These are phyloP conservation scores for Penicillium sclerotiorum DNA, from an alignment of 2,329 filamentous ascomycete species.

Conservation along the genomic window DNA sequence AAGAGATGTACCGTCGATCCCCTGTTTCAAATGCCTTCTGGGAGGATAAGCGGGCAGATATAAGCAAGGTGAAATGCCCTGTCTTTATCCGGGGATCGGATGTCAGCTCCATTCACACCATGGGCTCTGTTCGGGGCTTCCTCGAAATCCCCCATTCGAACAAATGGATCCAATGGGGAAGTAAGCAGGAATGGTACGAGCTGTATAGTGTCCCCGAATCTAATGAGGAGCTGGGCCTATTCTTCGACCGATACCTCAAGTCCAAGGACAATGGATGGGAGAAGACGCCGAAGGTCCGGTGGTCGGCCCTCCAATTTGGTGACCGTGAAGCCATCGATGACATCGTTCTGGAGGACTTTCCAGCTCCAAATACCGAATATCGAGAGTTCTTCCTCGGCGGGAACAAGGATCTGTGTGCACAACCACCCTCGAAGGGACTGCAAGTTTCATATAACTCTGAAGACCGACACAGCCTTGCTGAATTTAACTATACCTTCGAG, in stretches of 20 bases:
- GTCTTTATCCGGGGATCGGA: conserved; percentile 39
- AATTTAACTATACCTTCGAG: conserved; percentile 46
- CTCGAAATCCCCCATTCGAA: conserved; percentile 39
- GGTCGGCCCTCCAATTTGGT: conserved; percentile 45
- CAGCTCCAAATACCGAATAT: conserved; percentile 37
- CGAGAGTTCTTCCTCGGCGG: conserved; percentile 33
- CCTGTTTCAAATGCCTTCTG: conserved; percentile 36
- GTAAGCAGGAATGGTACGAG: conserved; percentile 51
- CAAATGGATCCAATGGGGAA: conserved; percentile 48
- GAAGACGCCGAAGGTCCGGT: conserved; percentile 49
- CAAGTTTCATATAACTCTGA: conserved; percentile 39
- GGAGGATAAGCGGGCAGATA: conserved; percentile 41
- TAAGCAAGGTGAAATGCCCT: conserved; percentile 38
- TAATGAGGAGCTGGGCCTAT: conserved; percentile 42
- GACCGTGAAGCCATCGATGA: conserved; percentile 32
- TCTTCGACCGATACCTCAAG: conserved; percentile 52
- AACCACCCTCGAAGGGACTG: conserved; percentile 4
- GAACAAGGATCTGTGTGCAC: conserved; percentile 1
- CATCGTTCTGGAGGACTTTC: conserved; percentile 39
- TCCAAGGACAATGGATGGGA: conserved; percentile 50
- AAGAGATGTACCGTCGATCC: conserved; percentile 41
- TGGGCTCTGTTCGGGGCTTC: conserved; percentile 42
- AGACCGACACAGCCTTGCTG: conserved; percentile 19
- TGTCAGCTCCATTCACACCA: conserved; percentile 37
- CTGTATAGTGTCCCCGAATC: conserved; percentile 39